These are phyloP conservation scores for Chlorella variabilis DNA, from an alignment of 163 green algal species.

Conservation along the genomic window DNA sequence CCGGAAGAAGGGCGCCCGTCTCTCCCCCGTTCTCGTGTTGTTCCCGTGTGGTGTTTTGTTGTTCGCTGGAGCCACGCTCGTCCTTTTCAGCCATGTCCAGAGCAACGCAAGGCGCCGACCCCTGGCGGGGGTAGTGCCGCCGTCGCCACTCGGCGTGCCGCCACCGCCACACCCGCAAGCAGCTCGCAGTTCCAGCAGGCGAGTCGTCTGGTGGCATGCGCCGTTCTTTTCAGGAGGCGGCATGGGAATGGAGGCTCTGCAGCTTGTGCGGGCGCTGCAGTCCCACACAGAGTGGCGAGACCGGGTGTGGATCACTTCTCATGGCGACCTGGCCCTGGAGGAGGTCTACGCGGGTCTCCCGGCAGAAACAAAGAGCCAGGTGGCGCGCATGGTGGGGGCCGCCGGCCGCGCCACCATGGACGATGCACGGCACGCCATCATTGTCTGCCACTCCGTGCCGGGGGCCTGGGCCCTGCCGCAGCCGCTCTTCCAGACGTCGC, in stretches of 20 bases:
- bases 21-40: too few relatives aligned
- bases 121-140: too few relatives aligned
- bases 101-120: too few relatives aligned
- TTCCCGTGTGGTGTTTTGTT: too few relatives aligned
- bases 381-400: constrained; percentile 35
- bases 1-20: too few relatives aligned
- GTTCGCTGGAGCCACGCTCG: too few relatives aligned
- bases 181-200: too few relatives aligned
- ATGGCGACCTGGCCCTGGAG: constrained; percentile 53
- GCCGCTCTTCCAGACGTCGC: constrained; percentile 49
- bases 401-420: constrained; percentile 30
- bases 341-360: constrained; percentile 6
- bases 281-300: constrained; percentile 6
- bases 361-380: background rate
- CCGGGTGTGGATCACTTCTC: constrained; percentile 54
- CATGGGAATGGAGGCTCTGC: constrained; percentile 74
- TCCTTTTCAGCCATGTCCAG: too few relatives aligned
- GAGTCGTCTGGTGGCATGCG: constrained; percentile 62
- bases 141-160: too few relatives aligned
- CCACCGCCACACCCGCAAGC: too few relatives aligned
- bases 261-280: constrained; percentile 65
- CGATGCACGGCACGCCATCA: constrained; percentile 34
- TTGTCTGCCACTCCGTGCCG: constrained; percentile 78
- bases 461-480: constrained; percentile 73
- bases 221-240: constrained; percentile 64